Base-by-base conservation (phyloP, 768 basidiomycete species). In the Dacryopinax spathularia region DNA sequence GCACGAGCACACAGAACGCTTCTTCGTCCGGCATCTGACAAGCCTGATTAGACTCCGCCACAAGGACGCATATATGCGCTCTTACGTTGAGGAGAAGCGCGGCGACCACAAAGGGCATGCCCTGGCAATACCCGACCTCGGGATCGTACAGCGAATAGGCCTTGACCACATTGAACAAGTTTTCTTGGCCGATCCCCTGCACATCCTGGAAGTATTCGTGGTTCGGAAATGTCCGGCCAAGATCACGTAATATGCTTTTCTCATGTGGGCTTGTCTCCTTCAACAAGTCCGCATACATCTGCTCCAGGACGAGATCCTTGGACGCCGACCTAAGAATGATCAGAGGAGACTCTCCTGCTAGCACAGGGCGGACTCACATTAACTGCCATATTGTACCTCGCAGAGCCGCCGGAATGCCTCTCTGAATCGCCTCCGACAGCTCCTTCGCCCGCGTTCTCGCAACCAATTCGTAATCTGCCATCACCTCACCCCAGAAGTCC, bases 1-100 rank as follows among this genome's bases (percentile, higher is more conserved):
- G 81, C 31, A 97, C 93, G 10, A 98, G 81, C 12, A 98, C 82
- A 67, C 89, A 95, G 74, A 99, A 99, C 0, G 95, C 95, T 75
- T 98, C 95, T 76, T 99, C 96, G 66, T 98, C 96, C 25, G 96
- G 96, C 96, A 99, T 99, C 95, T 98, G 65, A 29, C 25, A 20
- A 63, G 35, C 18, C 12, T 12, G 12, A 20, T 36, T 61, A 61
- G 2, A 22, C 10, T 20, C 5, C 16, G 13, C 2, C n/a, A 41
- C 6, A 18, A 15, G 9, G 13, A 10, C 7, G 25, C 25, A 29
- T 56, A 27, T 27, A 27, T 13, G 48, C 25, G 48, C 20, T 69
- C 82, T 69, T 76, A 94, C 95, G 71, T 97, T 95, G 48, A 99
- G 78, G 27, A 99, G 75, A 25, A 99, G 75, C 39, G 95, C 88